Conservation (phyloP, 768 basidiomycete genomes). For the Rhodosporidiobolus sp. region DNA sequence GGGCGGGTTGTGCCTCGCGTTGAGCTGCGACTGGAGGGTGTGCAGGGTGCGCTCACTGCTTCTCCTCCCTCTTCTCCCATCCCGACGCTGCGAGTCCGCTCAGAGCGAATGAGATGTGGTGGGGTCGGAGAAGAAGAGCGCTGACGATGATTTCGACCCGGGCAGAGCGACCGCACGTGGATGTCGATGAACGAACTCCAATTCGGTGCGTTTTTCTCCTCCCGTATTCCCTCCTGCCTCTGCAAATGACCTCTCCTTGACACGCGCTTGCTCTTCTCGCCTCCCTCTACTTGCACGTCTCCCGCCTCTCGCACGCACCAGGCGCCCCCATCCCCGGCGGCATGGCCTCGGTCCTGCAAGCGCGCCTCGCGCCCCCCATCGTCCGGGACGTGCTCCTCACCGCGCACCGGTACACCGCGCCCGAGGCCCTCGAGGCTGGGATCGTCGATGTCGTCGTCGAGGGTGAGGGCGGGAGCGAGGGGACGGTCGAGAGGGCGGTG, state of each 20-base stretch:
- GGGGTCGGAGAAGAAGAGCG: no score
- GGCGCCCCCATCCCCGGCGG: constrained; percentile 76
- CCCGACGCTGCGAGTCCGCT: no score
- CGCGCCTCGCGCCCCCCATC: constrained; percentile 60
- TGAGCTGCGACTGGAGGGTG: constrained; percentile 82
- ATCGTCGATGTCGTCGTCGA: constrained; percentile 29
- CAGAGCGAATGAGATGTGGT: no score
- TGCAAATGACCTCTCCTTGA: background rate
- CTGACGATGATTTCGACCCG: no score
- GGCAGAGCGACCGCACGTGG: constrained; percentile 68
- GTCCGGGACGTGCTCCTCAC: constrained; percentile 73
- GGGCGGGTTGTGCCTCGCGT: constrained; percentile 70
- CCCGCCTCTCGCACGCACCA: constrained; percentile 55
- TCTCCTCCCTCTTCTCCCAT: background rate
- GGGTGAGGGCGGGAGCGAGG: constrained; percentile 10
- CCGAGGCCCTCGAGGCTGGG: constrained; percentile 59
- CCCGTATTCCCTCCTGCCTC: background rate
- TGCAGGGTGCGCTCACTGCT: constrained; percentile 58
- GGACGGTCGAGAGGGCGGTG: constrained; percentile 18
- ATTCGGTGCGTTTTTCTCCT: background rate
- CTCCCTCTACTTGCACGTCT: no score
- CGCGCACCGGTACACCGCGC: constrained; percentile 71
- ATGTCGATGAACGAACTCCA: constrained; percentile 86
- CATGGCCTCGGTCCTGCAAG: constrained; percentile 61
- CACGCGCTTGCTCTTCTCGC: constrained; percentile 52